Evolutionary conservation across 306 rosid species (phyloP), one percentile per base, ranked within the genome.

Genomic region (Heteromeles arbutifolia): DNA sequence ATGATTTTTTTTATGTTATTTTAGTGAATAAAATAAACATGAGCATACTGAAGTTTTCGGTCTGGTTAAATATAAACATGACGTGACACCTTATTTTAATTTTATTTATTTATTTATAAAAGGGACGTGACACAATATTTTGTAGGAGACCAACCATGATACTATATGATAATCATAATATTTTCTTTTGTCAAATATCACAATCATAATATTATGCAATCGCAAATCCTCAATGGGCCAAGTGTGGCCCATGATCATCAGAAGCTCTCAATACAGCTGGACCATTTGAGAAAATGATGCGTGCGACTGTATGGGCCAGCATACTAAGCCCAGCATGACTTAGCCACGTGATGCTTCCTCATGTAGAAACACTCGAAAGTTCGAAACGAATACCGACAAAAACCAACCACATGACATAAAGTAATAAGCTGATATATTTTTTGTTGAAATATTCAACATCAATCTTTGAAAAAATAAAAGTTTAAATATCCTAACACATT

Each of bases 271-370:
- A 22, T 43, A 43, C 2, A 6, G 21, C 67, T 57, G 69, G 53
- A n/a, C 77, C 75, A 65, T 12, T 9, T n/a, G 10, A 6, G 78
- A 79, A 54, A 79, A n/a, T 73, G 74, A 79, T 43, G 68, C 25
- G 11, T 71, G 22, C 4, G 2, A 34, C 18, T 26, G 48, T 26
- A 62, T 72, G 61, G 77, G 71, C 77, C 81, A 34, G 52, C 44
- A 54, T 5, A 9, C 25, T 8, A 22, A 65, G 67, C 67, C 72
- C 82, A 72, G 34, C 58, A 34, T 59, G 45, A 34, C 11, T 12
- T 52, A 65, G 34, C 85, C 82, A 78, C 45, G 77, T 78, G 79
- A 52, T 67, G 70, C 6, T 54, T 74, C 58, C 77, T 54, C 77
- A 7, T 5, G 69, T 32, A 39, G 32, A 79, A 62, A 41, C 72